phyloP scores from a whole-genome alignment of 208 protist species.

The Spongospora subterranea region DNA sequence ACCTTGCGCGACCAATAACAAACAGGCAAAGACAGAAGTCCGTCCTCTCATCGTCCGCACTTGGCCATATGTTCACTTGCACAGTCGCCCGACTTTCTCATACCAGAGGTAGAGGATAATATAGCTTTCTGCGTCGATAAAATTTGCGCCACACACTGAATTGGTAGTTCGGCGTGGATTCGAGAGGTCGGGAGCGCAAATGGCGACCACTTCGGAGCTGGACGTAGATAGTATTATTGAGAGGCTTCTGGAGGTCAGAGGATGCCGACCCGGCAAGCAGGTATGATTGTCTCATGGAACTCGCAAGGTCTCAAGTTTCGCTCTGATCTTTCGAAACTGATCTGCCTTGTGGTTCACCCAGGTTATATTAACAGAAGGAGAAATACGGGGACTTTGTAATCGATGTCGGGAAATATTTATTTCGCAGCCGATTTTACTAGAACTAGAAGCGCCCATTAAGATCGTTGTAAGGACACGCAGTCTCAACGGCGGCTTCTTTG shows the following conservation, averaged over 20 bases:
- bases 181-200: neutral
- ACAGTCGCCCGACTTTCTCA: too few species aligned
- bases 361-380: conserved; percentile 37
- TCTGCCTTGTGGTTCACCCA: neutral
- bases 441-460: conserved; percentile 77
- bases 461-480: conserved; percentile 64
- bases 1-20: too few species aligned
- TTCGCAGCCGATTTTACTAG: conserved; percentile 75
- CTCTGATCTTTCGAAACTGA: neutral
- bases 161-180: neutral
- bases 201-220: neutral
- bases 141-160: neutral
- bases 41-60: too few species aligned
- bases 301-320: neutral
- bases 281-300: neutral
- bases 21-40: too few species aligned
- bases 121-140: too few species aligned
- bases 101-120: too few species aligned
- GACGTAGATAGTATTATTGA: conserved; percentile 65
- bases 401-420: conserved; percentile 72
- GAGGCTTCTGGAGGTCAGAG: conserved; percentile 60
- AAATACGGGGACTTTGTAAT: conserved; percentile 60
- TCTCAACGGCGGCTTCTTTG: neutral
- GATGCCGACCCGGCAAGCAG: conserved; percentile 60
- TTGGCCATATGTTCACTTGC: too few species aligned